These are phyloP conservation scores for Hibiscus syriacus DNA, from an alignment of 345 rosid species.

Conservation along the genomic window DNA sequence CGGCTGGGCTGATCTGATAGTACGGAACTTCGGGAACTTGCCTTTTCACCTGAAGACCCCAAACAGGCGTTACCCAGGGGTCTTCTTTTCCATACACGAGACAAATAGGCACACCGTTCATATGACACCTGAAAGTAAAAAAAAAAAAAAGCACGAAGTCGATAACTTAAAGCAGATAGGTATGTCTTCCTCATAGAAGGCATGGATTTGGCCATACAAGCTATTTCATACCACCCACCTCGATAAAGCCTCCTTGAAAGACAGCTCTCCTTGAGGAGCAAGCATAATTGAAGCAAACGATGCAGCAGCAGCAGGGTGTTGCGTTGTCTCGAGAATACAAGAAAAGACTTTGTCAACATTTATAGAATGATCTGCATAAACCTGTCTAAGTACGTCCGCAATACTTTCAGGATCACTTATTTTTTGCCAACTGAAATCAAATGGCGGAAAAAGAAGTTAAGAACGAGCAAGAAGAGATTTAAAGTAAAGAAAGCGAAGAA, in stretches of 20 bases:
- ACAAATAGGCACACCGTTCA: constrained; percentile 53
- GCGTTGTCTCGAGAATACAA: constrained; percentile 61
- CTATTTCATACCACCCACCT: constrained; percentile 22
- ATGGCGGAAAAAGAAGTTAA: not conserved
- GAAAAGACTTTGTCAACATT: constrained; percentile 76
- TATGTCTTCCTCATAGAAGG: too few species aligned
- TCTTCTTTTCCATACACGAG: constrained; percentile 92
- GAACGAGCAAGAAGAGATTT: not conserved
- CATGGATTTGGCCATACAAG: not conserved
- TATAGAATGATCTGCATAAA: constrained; percentile 79
- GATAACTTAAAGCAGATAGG: constrained; percentile 1
- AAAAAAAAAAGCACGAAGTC: not conserved
- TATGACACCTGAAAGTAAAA: constrained; percentile 44
- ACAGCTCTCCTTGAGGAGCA: constrained; percentile 74
- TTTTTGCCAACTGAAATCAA: constrained; percentile 69
- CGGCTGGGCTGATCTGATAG: constrained; percentile 94
- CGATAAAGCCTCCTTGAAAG: constrained; percentile 64
- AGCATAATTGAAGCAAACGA: constrained; percentile 88
- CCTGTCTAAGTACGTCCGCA: constrained; percentile 77
- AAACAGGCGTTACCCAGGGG: constrained; percentile 88
- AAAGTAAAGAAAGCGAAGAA: not conserved
- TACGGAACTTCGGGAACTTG: constrained; percentile 73
- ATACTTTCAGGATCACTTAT: constrained; percentile 85
- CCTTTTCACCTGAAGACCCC: constrained; percentile 74
- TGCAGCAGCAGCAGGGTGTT: constrained; percentile 95